phyloP scores from a whole-genome alignment of 2,329 filamentous ascomycete genomes.

The Colletotrichum theobromicola region DNA sequence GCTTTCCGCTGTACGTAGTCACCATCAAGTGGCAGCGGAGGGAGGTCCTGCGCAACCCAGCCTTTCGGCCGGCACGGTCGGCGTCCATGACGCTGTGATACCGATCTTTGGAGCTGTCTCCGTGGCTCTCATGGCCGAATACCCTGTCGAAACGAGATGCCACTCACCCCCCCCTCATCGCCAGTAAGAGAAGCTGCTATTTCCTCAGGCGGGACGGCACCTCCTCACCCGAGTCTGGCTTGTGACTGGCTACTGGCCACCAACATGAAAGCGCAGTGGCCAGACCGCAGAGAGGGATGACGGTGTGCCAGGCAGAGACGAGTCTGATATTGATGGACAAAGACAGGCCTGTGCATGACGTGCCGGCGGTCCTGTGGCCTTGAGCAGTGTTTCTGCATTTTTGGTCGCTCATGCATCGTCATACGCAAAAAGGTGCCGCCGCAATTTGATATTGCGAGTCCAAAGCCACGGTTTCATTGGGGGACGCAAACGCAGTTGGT shows the following conservation, averaged over 20 bases:
- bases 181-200: constrained; percentile 11
- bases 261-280: neutral
- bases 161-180: constrained; percentile 10
- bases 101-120: neutral
- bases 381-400: neutral
- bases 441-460: neutral
- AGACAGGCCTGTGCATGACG: constrained; percentile 15
- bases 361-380: neutral
- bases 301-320: neutral
- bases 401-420: neutral
- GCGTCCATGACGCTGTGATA: constrained; percentile 16
- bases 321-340: neutral
- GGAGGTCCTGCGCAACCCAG: neutral
- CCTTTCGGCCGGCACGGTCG: constrained; percentile 14
- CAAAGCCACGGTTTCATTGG: constrained; percentile 11
- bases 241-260: neutral
- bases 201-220: neutral
- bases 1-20: neutral
- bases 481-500: neutral
- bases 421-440: neutral
- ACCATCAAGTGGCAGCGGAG: neutral
- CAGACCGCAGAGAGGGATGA: neutral
- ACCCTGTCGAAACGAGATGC: constrained; percentile 17
- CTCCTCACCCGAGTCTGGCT: neutral
- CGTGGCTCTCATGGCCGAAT: neutral